Conservation (phyloP, 2,329 filamentous ascomycete species). For the Colletotrichum lindemuthianum region DNA sequence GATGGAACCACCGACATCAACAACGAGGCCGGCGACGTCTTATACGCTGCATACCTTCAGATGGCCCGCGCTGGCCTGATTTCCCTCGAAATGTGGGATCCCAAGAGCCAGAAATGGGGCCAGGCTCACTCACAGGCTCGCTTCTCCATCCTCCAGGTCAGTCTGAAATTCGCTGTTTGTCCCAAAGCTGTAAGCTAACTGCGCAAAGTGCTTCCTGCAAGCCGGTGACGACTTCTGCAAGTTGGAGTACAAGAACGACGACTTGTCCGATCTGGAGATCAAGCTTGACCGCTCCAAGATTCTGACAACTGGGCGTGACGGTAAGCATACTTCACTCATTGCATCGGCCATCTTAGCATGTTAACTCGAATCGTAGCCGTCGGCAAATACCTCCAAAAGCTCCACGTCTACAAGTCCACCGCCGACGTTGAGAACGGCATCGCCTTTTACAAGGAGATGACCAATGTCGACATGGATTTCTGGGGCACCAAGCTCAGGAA, state of each 20-base stretch:
- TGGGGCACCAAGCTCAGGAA: slow-evolving; percentile 84
- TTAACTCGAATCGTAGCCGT: slow-evolving; percentile 67
- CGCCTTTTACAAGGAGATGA: slow-evolving; percentile 85
- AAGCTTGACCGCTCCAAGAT: slow-evolving; percentile 88
- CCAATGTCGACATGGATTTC: slow-evolving; percentile 81
- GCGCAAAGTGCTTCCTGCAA: slow-evolving; percentile 76
- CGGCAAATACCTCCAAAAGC: slow-evolving; percentile 86
- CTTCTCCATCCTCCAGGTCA: slow-evolving; percentile 79
- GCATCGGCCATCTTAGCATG: not conserved
- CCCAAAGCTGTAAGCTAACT: slow-evolving; percentile 13
- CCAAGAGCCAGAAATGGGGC: slow-evolving; percentile 89
- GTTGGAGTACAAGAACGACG: slow-evolving; percentile 76
- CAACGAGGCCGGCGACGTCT: slow-evolving; percentile 82
- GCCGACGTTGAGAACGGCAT: slow-evolving; percentile 83
- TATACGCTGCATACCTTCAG: slow-evolving; percentile 87
- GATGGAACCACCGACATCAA: slow-evolving; percentile 79
- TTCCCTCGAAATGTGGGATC: slow-evolving; percentile 94
- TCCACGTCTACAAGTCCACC: slow-evolving; percentile 92
- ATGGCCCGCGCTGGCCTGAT: slow-evolving; percentile 95
- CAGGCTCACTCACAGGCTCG: slow-evolving; percentile 92
- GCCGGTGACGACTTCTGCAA: slow-evolving; percentile 89
- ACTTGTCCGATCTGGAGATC: slow-evolving; percentile 84
- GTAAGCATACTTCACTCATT: slow-evolving; percentile 44
- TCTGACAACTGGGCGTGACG: slow-evolving; percentile 79
- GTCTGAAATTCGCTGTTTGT: slow-evolving; percentile 6